A percentile compares a stretch with the other conserved stretches of the same genome.
phyloP scores from a whole-genome alignment of 805 yeast genomes.

The Metschnikowia lachancei region DNA sequence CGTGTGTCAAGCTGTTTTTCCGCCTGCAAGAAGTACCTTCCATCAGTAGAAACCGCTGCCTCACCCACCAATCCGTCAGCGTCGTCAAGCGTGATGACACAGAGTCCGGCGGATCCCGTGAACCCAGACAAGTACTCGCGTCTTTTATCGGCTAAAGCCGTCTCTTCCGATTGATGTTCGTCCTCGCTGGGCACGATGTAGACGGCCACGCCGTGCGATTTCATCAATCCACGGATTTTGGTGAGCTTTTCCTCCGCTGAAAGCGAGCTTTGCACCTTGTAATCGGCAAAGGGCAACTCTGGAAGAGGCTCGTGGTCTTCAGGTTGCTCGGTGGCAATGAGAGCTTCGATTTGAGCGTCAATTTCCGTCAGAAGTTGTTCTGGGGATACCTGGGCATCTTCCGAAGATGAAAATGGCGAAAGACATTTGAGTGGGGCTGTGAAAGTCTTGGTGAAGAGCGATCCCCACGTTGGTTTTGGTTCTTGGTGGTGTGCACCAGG shows the following conservation, averaged over 20 bases:
- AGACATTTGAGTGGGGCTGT: slow-evolving; percentile 27
- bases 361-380: background rate
- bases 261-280: slow-evolving; percentile 1
- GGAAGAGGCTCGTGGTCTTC: slow-evolving; percentile 24
- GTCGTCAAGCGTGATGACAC: slow-evolving; percentile 27
- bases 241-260: slow-evolving; percentile 12
- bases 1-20: slow-evolving; percentile 71
- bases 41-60: slow-evolving; percentile 89
- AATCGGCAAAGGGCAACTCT: slow-evolving; percentile 25
- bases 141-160: slow-evolving; percentile 20
- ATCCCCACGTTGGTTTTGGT: slow-evolving; percentile 2
- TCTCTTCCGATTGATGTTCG: slow-evolving; percentile 22
- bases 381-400: background rate
- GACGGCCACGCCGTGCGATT: slow-evolving; percentile 15
- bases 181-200: slow-evolving; percentile 23
- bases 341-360: slow-evolving; percentile 6
- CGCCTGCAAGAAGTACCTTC: slow-evolving; percentile 92
- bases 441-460: slow-evolving; percentile 19
- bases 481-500: background rate
- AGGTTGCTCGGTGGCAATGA: slow-evolving; percentile 16
- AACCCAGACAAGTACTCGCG: slow-evolving; percentile 21
- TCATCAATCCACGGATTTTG: slow-evolving; percentile 17
- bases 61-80: slow-evolving; percentile 51
- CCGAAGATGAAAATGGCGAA: slow-evolving; percentile 14
- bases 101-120: slow-evolving; percentile 22